Evolutionary conservation across 1,284 basidiomycete genomes (phyloP), one percentile per base, ranked within the genome.

Genomic region (Boletus hoseneyae): DNA sequence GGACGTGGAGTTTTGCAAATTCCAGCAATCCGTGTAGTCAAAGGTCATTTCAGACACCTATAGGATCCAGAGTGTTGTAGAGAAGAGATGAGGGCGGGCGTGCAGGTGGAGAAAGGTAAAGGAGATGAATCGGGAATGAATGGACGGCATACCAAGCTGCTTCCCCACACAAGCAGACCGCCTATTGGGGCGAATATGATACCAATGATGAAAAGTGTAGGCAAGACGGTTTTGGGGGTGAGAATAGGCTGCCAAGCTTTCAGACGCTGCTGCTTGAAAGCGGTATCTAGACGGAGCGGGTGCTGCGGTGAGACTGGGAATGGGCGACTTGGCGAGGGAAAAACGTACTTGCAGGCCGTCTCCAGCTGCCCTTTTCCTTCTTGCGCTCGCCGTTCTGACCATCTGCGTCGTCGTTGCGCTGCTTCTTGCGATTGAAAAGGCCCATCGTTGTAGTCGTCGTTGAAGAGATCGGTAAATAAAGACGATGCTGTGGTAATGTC

Each of bases 181-280:
- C 96, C 97, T 61, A 99, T 95, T 50, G 95, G 95, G 1, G 93
- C 95, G 67, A 99, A 99, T 60, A 98, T 73, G 60, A 98, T 77
- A 43, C 92, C 96, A 62, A 98, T 84, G 62, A 97, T 83, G 72
- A 99, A 97, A 47, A 99, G 82, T 2, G 94, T 96, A 6, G 97
- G 97, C 11, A 99, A 79, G 13, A 99, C 97, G 1, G 94, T 96
- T 70, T 93, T 93, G 3, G 97, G 97, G 0, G 96, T 98, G 37
- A 99, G 80, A 66, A 99, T 97, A 16, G 97, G 97, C 78, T 99
- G 97, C 97, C 97, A 99, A 63, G 97, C 97, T 75, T 98, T 98
- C 66, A 99, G 82, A 50, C 97, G 90, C 72, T 99, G 97, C 70
- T 99, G 97, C 75, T 97, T 98, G 83, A 98, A 97, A 39, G 96